A percentile compares a stretch with the other conserved stretches of the same genome.
Evolutionary conservation across 2,329 filamentous ascomycete genomes (phyloP).

Genomic region (Sporothrix brasiliensis): DNA sequence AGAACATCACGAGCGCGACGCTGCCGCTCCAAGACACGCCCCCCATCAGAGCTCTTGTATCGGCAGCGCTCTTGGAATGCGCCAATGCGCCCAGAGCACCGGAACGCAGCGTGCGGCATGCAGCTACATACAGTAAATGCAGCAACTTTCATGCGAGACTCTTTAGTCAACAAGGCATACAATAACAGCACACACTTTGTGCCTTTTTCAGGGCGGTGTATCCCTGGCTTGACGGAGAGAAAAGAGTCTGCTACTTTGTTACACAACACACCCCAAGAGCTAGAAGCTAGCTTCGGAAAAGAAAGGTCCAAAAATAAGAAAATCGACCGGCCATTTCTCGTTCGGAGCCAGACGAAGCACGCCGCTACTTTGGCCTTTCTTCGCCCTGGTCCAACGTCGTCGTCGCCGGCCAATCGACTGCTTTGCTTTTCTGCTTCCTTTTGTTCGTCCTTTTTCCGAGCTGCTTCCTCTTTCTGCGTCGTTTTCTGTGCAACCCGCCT

Average conservation of each 20-base stretch:
- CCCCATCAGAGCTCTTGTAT: background rate
- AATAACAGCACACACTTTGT: background rate
- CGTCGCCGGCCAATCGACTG: conserved; percentile 10
- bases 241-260: no score
- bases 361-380: conserved; percentile 8
- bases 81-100: conserved; percentile 10
- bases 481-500: background rate
- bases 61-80: conserved; percentile 20
- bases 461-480: background rate
- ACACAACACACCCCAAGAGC: no score
- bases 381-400: background rate
- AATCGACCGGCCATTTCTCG: background rate
- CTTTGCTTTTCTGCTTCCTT: conserved; percentile 14
- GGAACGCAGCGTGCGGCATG: conserved; percentile 10
- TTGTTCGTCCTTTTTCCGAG: conserved; percentile 17
- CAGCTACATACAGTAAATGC: background rate
- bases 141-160: background rate
- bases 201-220: background rate
- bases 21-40: conserved; percentile 21
- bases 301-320: conserved; percentile 7
- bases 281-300: conserved; percentile 13
- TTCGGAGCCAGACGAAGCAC: conserved; percentile 13
- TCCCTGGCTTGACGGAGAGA: no score
- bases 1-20: background rate
- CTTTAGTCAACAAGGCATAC: background rate